These are phyloP conservation scores for Cardiospermum halicacabum DNA, from an alignment of 345 rosid species.

Conservation along the genomic window DNA sequence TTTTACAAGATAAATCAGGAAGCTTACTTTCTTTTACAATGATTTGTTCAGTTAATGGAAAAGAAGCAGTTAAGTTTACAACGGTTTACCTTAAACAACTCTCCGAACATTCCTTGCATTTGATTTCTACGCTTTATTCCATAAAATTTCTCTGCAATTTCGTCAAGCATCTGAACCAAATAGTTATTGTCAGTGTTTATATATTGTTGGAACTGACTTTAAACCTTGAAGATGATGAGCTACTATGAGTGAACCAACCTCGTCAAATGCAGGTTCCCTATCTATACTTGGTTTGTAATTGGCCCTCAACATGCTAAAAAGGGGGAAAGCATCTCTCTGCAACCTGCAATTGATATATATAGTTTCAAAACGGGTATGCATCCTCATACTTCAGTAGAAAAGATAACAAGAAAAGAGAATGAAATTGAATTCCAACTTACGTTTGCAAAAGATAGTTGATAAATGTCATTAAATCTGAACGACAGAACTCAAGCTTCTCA, in stretches of 20 bases:
- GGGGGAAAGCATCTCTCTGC: slow-evolving; percentile 92
- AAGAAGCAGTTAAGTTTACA: background rate
- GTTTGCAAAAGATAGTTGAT: slow-evolving; percentile 58
- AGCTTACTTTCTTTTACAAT: background rate
- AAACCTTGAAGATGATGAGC: background rate
- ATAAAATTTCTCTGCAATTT: slow-evolving; percentile 70
- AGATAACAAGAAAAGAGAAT: background rate
- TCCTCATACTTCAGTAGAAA: background rate
- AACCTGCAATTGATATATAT: slow-evolving; percentile 54
- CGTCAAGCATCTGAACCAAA: slow-evolving; percentile 72
- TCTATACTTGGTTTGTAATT: slow-evolving; percentile 67
- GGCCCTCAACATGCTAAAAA: slow-evolving; percentile 78
- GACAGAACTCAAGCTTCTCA: slow-evolving; percentile 45
- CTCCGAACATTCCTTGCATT: slow-evolving; percentile 85
- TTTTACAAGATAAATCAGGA: background rate
- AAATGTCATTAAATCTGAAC: slow-evolving; percentile 65
- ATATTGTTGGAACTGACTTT: background rate
- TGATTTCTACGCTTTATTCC: slow-evolving; percentile 83
- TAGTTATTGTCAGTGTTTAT: slow-evolving; percentile 12
- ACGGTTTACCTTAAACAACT: slow-evolving; percentile 60
- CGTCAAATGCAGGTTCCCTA: slow-evolving; percentile 76
- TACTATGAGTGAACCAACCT: slow-evolving; percentile 37
- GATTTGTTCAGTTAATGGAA: background rate
- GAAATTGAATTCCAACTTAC: slow-evolving; percentile 37
- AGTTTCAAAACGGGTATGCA: background rate